Percentiles rank a stretch among this genome's conserved stretches.
Evolutionary conservation across 495 filamentous ascomycete species (phyloP).

Genomic region (Recurvomyces mirabilis): DNA sequence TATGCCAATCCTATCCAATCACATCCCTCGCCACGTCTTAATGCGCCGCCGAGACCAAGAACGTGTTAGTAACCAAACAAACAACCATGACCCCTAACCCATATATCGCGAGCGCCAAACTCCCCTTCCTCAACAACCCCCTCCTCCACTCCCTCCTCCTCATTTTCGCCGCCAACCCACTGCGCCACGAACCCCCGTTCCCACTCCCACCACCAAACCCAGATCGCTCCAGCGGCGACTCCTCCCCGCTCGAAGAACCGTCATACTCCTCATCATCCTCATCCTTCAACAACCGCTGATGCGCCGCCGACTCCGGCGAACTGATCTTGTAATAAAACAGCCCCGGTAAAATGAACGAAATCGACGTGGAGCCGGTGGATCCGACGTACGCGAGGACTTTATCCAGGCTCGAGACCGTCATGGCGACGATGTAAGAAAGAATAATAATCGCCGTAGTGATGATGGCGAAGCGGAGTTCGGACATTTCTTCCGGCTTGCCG

Average conservation of each 20-base stretch:
- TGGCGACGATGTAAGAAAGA: slow-evolving; percentile 72
- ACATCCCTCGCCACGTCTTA: too few species aligned
- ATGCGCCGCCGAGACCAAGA: too few species aligned
- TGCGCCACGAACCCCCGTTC: too few species aligned
- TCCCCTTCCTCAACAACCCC: slow-evolving; percentile 55
- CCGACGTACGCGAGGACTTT: slow-evolving; percentile 91
- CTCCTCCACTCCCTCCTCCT: slow-evolving; percentile 40
- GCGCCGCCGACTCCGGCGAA: slow-evolving; percentile 67
- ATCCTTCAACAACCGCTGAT: slow-evolving; percentile 76
- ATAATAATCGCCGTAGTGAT: slow-evolving; percentile 80
- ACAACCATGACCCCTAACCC: slow-evolving; percentile 80
- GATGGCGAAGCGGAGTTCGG: slow-evolving; percentile 76
- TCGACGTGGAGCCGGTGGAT: slow-evolving; percentile 82
- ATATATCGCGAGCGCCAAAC: slow-evolving; percentile 69
- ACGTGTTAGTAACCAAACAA: slow-evolving; percentile 73
- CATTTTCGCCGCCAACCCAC: slow-evolving; percentile 22
- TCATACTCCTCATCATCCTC: slow-evolving; percentile 40
- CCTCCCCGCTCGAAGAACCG: slow-evolving; percentile 5
- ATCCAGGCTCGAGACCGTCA: slow-evolving; percentile 81
- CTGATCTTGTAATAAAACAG: slow-evolving; percentile 98
- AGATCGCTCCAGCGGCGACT: neutral
- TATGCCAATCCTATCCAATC: too few species aligned
- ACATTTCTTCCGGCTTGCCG: slow-evolving; percentile 46
- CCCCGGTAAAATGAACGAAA: slow-evolving; percentile 92
- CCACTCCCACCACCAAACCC: too few species aligned